Evolutionary conservation across 768 basidiomycete genomes (phyloP).

Genomic region (Scleroderma citrinum): DNA sequence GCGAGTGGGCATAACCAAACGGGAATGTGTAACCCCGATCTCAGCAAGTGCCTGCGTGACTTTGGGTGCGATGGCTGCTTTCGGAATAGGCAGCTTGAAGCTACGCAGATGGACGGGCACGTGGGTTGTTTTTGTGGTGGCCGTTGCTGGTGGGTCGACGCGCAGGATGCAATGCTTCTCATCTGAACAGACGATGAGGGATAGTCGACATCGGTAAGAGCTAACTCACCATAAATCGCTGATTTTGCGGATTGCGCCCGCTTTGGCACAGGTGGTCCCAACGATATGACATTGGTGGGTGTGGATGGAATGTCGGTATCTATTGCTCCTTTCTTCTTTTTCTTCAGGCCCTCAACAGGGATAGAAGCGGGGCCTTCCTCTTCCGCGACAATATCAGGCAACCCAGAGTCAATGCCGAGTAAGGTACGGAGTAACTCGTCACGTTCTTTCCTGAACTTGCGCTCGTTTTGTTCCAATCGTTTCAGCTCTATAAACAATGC

Average conservation of each 20-base stretch:
- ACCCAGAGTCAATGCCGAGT: slow-evolving; percentile 81
- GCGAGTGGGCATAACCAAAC: slow-evolving; percentile 92
- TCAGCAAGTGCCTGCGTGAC: slow-evolving; percentile 73
- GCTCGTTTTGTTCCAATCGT: slow-evolving; percentile 90
- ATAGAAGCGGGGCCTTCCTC: slow-evolving; percentile 56
- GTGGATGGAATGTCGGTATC: slow-evolving; percentile 32
- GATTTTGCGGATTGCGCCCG: slow-evolving; percentile 45
- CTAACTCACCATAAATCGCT: slow-evolving; percentile 50
- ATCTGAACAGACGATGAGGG: slow-evolving; percentile 35
- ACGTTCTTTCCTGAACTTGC: slow-evolving; percentile 79
- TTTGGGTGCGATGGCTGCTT: slow-evolving; percentile 66
- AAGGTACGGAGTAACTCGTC: slow-evolving; percentile 82
- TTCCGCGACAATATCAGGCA: slow-evolving; percentile 58
- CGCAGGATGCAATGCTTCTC: slow-evolving; percentile 69
- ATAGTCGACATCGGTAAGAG: slow-evolving; percentile 10
- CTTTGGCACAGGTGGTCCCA: slow-evolving; percentile 33
- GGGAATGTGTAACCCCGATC: slow-evolving; percentile 62
- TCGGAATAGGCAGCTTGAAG: slow-evolving; percentile 77
- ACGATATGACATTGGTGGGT: slow-evolving; percentile 32
- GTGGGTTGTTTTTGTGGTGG: slow-evolving; percentile 66
- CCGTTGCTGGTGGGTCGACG: slow-evolving; percentile 44
- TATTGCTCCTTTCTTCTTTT: slow-evolving; percentile 39
- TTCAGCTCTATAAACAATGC: slow-evolving; percentile 90
- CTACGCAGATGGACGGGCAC: slow-evolving; percentile 80
- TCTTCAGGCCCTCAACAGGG: slow-evolving; percentile 44